These are phyloP conservation scores for Globisporangium abappressorium DNA, from an alignment of 352 stramenopile species.

Conservation along the genomic window DNA sequence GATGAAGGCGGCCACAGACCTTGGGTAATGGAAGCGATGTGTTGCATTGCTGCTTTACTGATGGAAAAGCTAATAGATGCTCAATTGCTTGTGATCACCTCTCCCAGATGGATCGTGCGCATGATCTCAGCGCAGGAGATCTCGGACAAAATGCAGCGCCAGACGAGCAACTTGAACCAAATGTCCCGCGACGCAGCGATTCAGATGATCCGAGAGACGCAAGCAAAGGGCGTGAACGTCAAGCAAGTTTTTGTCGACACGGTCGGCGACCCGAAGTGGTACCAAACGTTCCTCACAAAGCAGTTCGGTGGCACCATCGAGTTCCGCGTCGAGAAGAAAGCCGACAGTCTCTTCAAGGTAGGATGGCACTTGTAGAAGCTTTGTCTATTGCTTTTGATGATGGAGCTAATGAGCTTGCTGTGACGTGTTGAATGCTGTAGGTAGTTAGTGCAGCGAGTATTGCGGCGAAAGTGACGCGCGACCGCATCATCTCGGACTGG, in stretches of 20 bases:
- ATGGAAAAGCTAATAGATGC: background rate
- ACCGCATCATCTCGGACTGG: slow-evolving; percentile 88
- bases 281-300: slow-evolving; percentile 91
- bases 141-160: slow-evolving; percentile 93
- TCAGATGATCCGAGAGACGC: slow-evolving; percentile 89
- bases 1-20: slow-evolving; percentile 65
- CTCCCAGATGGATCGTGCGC: slow-evolving; percentile 83
- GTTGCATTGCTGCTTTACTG: background rate
- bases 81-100: background rate
- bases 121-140: slow-evolving; percentile 93
- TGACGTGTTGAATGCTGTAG: slow-evolving; percentile 20
- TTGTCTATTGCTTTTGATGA: background rate
- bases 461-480: slow-evolving; percentile 91
- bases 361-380: background rate
- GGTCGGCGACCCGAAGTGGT: slow-evolving; percentile 90
- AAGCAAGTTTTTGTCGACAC: slow-evolving; percentile 94
- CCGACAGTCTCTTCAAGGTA: slow-evolving; percentile 94
- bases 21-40: slow-evolving; percentile 39
- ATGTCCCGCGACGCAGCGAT: slow-evolving; percentile 94
- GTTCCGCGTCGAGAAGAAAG: slow-evolving; percentile 96
- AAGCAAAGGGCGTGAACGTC: slow-evolving; percentile 83
- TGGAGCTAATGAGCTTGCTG: background rate
- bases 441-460: slow-evolving; percentile 92
- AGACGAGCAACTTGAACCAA: slow-evolving; percentile 91
- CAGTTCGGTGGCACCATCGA: slow-evolving; percentile 86